Conservation (phyloP, 345 rosid genomes). For the Punica granatum region DNA sequence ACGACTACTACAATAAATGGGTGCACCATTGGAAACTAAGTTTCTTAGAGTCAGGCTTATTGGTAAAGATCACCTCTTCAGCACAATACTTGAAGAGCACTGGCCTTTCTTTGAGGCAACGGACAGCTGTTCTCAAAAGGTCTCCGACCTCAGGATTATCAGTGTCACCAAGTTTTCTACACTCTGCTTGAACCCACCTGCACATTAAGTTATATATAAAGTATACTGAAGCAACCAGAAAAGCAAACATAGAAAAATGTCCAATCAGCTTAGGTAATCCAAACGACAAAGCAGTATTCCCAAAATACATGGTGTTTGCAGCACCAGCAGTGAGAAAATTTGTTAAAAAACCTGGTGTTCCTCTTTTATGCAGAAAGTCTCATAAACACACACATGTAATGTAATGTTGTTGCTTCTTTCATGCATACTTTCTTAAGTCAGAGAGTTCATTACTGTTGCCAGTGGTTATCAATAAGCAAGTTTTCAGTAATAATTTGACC, state of each 20-base stretch:
- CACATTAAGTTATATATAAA: conserved; percentile 12
- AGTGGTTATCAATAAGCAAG: not conserved
- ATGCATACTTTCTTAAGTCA: not conserved
- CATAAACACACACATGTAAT: not conserved
- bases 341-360: not conserved
- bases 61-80: conserved; percentile 65
- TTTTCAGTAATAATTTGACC: not conserved
- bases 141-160: conserved; percentile 94
- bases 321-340: not conserved
- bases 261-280: not conserved
- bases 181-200: conserved; percentile 99
- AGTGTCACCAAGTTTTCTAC: conserved; percentile 86
- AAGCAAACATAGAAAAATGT: not conserved
- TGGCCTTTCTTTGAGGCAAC: conserved; percentile 91
- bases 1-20: conserved; percentile 1
- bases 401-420: not conserved
- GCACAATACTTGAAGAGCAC: conserved; percentile 98
- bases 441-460: not conserved
- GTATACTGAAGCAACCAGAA: not conserved
- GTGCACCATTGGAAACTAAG: not conserved
- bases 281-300: not conserved
- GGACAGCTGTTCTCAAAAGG: conserved; percentile 70
- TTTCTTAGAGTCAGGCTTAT: not conserved
- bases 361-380: not conserved
- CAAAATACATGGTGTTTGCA: not conserved